phyloP scores from a whole-genome alignment of 2,329 filamentous ascomycete species.

The Keithomyces neogunnii region DNA sequence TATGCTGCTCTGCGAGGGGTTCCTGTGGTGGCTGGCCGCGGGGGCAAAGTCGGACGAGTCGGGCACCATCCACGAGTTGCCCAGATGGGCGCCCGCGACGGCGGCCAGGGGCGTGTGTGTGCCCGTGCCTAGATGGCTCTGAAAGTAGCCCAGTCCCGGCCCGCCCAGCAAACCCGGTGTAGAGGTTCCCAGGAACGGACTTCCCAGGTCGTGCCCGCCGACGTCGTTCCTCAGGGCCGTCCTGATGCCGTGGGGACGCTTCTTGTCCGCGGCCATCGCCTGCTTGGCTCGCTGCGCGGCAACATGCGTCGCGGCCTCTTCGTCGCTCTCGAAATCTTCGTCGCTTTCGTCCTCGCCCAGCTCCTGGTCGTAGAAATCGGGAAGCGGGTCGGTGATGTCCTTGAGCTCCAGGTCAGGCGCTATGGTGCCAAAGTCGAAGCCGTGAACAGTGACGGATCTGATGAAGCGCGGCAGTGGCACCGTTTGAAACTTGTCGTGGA shows the following conservation, averaged over 20 bases:
- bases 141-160: constrained; percentile 75
- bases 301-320: constrained; percentile 27
- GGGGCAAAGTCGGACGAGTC: constrained; percentile 10
- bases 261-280: not conserved
- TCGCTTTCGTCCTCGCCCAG: constrained; percentile 44
- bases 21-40: constrained; percentile 30
- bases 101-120: constrained; percentile 73
- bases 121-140: constrained; percentile 68
- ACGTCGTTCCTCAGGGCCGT: constrained; percentile 25
- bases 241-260: constrained; percentile 18
- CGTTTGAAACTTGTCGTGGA: constrained; percentile 92
- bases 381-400: constrained; percentile 90
- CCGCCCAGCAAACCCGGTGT: constrained; percentile 60
- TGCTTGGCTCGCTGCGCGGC: constrained; percentile 4
- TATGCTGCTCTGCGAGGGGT: constrained; percentile 37
- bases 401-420: constrained; percentile 85
- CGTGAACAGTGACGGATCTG: constrained; percentile 87
- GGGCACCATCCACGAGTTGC: constrained; percentile 27
- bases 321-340: constrained; percentile 17
- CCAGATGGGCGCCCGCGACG: constrained; percentile 56
- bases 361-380: constrained; percentile 90
- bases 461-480: constrained; percentile 91
- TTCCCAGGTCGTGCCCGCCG: constrained; percentile 36
- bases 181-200: constrained; percentile 50
- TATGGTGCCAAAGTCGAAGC: constrained; percentile 83